These are phyloP conservation scores for Adansonia digitata DNA, from an alignment of 345 rosid genomes.

Conservation along the genomic window DNA sequence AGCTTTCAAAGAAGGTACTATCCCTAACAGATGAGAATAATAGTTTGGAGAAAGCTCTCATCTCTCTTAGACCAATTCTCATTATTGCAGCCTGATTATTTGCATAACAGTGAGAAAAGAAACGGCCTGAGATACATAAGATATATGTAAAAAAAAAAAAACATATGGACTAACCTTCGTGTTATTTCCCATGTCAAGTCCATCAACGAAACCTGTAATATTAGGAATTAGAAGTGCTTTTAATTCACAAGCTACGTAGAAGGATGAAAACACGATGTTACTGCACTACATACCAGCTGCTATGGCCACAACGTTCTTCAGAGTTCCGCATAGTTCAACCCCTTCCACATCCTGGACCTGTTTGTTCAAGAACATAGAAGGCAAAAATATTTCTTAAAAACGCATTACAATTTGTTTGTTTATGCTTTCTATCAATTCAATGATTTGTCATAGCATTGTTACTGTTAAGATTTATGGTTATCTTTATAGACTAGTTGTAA, in stretches of 20 bases:
- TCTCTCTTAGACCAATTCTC: conserved; percentile 96
- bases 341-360: conserved; percentile 95
- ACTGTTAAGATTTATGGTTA: neutral
- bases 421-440: neutral
- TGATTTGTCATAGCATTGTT: neutral
- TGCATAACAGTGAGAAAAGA: conserved; percentile 1
- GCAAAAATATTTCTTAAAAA: neutral
- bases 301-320: conserved; percentile 91
- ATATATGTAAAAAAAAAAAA: neutral
- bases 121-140: neutral
- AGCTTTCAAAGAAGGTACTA: conserved; percentile 91
- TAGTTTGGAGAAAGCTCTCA: conserved; percentile 81
- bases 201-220: conserved; percentile 77
- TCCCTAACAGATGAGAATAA: conserved; percentile 83
- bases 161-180: conserved; percentile 50
- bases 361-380: neutral
- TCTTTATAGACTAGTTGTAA: neutral
- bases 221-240: conserved; percentile 7
- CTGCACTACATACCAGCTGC: conserved; percentile 56
- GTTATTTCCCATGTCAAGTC: conserved; percentile 96
- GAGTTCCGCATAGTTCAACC: conserved; percentile 91
- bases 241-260: neutral
- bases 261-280: neutral
- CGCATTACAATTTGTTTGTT: too few species aligned
- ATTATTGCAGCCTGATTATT: conserved; percentile 77